Evolutionary conservation across 2,329 filamentous ascomycete species (phyloP).

Genomic region (Monascus ruber): DNA sequence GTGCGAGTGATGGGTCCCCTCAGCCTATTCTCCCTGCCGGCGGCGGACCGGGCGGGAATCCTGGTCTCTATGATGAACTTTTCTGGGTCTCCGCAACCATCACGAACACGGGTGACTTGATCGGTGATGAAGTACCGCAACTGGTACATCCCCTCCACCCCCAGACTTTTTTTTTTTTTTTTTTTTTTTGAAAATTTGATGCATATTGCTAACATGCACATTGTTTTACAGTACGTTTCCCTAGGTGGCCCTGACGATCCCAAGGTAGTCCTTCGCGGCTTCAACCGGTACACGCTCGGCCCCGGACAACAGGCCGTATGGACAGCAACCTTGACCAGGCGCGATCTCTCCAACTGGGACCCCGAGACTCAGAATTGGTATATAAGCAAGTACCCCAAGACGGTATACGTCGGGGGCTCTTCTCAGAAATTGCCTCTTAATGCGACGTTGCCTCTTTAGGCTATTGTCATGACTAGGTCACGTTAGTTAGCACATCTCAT

Average conservation of each 20-base stretch:
- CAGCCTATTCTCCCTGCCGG: constrained; percentile 48
- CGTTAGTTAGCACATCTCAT: too few relatives aligned
- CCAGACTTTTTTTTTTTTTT: too few relatives aligned
- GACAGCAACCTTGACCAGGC: constrained; percentile 57
- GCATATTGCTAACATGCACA: constrained; percentile 2
- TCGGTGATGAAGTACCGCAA: constrained; percentile 44
- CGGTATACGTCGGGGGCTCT: constrained; percentile 48
- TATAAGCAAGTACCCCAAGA: constrained; percentile 45
- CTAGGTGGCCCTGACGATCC: constrained; percentile 69
- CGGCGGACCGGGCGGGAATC: constrained; percentile 50
- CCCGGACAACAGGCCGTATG: constrained; percentile 60
- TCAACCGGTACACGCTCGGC: constrained; percentile 63
- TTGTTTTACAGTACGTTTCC: constrained; percentile 48
- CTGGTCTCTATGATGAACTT: constrained; percentile 40
- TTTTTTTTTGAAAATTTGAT: too few relatives aligned
- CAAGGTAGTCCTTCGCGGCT: constrained; percentile 58
- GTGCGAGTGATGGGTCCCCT: constrained; percentile 40
- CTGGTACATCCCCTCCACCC: constrained; percentile 20
- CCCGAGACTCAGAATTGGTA: constrained; percentile 72
- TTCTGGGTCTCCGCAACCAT: constrained; percentile 39
- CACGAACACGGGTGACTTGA: constrained; percentile 39
- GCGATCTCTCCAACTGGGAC: constrained; percentile 86
- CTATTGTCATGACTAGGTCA: neutral
- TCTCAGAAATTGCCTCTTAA: constrained; percentile 46
- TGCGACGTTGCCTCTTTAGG: constrained; percentile 19